phyloP scores from a whole-genome alignment of 768 basidiomycete species.

The Xerocomellus dryophilus region DNA sequence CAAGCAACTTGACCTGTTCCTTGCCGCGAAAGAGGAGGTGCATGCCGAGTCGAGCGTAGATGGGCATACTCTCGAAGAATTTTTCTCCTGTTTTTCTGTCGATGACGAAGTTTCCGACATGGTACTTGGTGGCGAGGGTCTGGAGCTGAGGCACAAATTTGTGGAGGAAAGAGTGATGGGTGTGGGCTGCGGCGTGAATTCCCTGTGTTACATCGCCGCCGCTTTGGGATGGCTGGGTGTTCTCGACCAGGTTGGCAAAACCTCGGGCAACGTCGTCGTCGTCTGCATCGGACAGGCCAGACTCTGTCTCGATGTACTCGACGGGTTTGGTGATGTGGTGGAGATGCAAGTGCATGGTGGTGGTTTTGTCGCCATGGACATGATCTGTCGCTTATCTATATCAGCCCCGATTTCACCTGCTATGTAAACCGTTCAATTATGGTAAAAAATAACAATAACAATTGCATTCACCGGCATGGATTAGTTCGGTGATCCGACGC shows the following conservation, averaged over 20 bases:
- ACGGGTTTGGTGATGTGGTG: conserved; percentile 25
- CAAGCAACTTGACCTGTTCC: conserved; percentile 47
- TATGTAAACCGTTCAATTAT: no score
- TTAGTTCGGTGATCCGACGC: not conserved
- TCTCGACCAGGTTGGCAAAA: conserved; percentile 20
- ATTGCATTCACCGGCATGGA: not conserved
- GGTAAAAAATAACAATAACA: not conserved
- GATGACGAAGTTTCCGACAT: conserved; percentile 58
- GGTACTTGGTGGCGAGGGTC: conserved; percentile 48
- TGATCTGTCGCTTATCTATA: conserved; percentile 5
- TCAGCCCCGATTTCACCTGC: conserved; percentile 1
- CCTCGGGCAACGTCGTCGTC: conserved; percentile 22
- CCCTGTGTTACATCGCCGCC: conserved; percentile 20
- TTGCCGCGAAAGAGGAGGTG: conserved; percentile 68
- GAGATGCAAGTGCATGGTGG: conserved; percentile 16
- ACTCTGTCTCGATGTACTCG: conserved; percentile 25
- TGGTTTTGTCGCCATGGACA: not conserved
- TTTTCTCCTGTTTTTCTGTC: conserved; percentile 46
- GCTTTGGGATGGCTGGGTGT: conserved; percentile 8
- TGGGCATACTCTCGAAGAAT: conserved; percentile 73
- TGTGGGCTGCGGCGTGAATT: conserved; percentile 37
- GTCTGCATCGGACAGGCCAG: conserved; percentile 17
- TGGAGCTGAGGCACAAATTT: conserved; percentile 55
- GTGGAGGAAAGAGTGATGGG: conserved; percentile 39
- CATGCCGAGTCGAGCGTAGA: conserved; percentile 71